A percentile compares a stretch with the other conserved stretches of the same genome.
phyloP scores from a whole-genome alignment of 2,329 filamentous ascomycete genomes.

The Phyllachora maydis region DNA sequence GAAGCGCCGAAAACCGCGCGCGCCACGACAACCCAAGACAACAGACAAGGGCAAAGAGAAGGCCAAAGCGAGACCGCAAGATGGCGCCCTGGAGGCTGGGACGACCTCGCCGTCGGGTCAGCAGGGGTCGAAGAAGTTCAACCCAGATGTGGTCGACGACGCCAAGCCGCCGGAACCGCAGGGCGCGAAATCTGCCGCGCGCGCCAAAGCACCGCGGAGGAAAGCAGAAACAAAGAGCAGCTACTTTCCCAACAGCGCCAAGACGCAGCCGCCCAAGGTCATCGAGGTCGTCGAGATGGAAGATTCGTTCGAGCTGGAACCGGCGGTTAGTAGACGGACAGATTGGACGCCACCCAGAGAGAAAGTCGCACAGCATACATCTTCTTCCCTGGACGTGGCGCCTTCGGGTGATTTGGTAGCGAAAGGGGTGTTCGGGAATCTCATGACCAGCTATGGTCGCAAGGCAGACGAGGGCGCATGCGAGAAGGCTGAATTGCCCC shows the following conservation, averaged over 20 bases:
- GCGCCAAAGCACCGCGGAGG: background rate
- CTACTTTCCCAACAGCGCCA: conserved; percentile 9
- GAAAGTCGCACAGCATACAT: background rate
- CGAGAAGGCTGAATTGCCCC: background rate
- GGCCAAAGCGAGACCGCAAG: too few relatives aligned
- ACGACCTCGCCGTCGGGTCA: conserved; percentile 4
- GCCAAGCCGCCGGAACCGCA: conserved; percentile 1
- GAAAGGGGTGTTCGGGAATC: conserved; percentile 15
- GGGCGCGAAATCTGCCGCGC: background rate
- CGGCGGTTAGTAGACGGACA: conserved; percentile 30
- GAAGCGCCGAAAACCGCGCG: too few relatives aligned
- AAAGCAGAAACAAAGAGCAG: conserved; percentile 12
- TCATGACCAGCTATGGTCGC: conserved; percentile 21
- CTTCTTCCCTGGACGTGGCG: conserved; percentile 12
- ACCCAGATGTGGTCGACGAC: background rate
- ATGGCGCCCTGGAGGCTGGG: too few relatives aligned
- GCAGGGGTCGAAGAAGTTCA: background rate
- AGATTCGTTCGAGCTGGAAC: conserved; percentile 18
- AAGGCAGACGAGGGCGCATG: conserved; percentile 6
- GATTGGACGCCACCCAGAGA: conserved; percentile 43
- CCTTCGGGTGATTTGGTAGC: conserved; percentile 3
- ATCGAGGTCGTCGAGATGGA: conserved; percentile 2
- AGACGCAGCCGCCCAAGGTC: conserved; percentile 6
- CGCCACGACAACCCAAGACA: too few relatives aligned
- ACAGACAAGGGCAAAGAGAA: too few relatives aligned